Percentiles rank a stretch among this genome's conserved stretches.
Conservation (phyloP, 257 asterid genomes). For the Solanum sitiens region DNA sequence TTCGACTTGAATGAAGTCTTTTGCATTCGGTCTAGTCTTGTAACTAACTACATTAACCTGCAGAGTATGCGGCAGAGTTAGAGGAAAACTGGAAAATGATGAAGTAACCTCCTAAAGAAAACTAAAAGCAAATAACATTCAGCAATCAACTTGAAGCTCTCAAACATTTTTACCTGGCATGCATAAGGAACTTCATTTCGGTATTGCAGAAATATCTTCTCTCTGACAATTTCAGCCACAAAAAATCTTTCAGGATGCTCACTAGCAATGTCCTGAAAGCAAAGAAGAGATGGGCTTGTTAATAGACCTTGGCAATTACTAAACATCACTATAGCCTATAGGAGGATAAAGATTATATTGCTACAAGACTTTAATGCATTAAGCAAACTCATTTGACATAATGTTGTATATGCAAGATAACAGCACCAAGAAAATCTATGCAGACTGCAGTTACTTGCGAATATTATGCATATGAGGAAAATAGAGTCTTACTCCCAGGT, state of each 20-base stretch:
- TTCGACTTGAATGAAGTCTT: slow-evolving; percentile 95
- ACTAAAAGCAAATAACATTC: not conserved
- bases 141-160: not conserved
- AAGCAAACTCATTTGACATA: not conserved
- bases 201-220: slow-evolving; percentile 87
- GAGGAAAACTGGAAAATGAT: not conserved
- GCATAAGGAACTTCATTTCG: slow-evolving; percentile 94
- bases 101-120: not conserved
- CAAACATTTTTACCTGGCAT: slow-evolving; percentile 57
- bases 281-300: not conserved
- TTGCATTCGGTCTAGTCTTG: slow-evolving; percentile 75
- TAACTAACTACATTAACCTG: slow-evolving; percentile 83
- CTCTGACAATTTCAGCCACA: slow-evolving; percentile 86
- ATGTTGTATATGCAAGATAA: not conserved
- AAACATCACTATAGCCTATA: not conserved
- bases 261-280: slow-evolving; percentile 78
- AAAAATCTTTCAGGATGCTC: slow-evolving; percentile 98
- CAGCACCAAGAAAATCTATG: not conserved
- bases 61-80: not conserved
- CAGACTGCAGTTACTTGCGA: not conserved
- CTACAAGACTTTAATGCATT: not conserved
- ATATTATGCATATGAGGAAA: not conserved
- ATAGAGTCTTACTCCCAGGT: not conserved
- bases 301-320: not conserved
- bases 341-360: not conserved